Percentiles rank a stretch among this genome's conserved stretches.
Evolutionary conservation across 2,329 filamentous ascomycete genomes (phyloP).

Genomic region (Pseudocercospora macadamiae): DNA sequence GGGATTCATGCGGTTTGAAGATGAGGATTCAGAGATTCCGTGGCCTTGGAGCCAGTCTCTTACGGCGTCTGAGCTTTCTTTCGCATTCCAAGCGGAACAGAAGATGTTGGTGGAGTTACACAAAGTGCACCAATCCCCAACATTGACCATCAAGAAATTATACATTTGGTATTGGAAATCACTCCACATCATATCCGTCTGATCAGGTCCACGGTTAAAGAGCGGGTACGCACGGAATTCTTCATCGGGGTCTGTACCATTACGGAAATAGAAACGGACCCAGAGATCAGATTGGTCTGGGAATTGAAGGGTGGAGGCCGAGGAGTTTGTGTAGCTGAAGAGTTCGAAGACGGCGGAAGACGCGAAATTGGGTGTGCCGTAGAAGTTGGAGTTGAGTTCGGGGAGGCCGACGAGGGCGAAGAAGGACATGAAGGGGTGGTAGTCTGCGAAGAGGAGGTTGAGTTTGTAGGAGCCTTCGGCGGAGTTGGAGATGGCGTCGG

Average conservation of each 20-base stretch:
- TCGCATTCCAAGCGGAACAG: constrained; percentile 50
- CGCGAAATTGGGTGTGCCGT: constrained; percentile 52
- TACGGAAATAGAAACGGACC: constrained; percentile 61
- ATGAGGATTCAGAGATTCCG: not conserved
- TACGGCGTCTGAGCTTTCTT: not conserved
- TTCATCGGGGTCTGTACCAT: constrained; percentile 50
- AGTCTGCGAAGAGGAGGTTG: constrained; percentile 51
- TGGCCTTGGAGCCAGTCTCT: not conserved
- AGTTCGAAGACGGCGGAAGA: constrained; percentile 58
- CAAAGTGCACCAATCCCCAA: constrained; percentile 56
- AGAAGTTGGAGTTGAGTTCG: constrained; percentile 48
- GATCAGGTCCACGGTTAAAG: constrained; percentile 53
- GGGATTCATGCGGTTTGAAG: not conserved
- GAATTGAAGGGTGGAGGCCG: constrained; percentile 10
- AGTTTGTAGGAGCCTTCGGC: constrained; percentile 37
- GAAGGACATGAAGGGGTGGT: constrained; percentile 55
- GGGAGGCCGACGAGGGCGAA: constrained; percentile 51
- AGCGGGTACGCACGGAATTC: constrained; percentile 51
- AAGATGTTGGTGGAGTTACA: constrained; percentile 51
- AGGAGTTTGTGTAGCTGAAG: constrained; percentile 46
- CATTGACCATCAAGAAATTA: constrained; percentile 47
- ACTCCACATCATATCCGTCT: constrained; percentile 51
- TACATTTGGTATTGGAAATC: constrained; percentile 55
- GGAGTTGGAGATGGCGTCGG: constrained; percentile 33
- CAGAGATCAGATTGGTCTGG: constrained; percentile 54